A percentile compares a stretch with the other conserved stretches of the same genome.
Evolutionary conservation across 2,329 filamentous ascomycete species (phyloP).

Genomic region (Parastagonospora nodorum): DNA sequence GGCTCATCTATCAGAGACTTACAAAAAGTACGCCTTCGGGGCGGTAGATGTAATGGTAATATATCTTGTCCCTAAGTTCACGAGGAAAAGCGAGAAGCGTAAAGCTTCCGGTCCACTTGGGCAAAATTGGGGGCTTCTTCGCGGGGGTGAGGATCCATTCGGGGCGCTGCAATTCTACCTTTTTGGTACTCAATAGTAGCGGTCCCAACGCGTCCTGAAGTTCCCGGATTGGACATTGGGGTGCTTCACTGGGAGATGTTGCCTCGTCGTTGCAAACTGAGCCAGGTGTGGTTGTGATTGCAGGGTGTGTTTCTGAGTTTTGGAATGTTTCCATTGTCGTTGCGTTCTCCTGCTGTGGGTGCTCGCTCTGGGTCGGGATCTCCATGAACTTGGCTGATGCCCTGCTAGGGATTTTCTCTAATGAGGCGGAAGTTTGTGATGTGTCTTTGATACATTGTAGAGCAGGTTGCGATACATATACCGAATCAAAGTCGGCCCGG

Average conservation of each 20-base stretch:
- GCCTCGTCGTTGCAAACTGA: background rate
- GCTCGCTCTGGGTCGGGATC: no score
- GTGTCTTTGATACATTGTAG: no score
- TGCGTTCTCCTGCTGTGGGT: no score
- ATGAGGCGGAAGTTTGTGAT: no score
- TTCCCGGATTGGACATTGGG: constrained; percentile 7
- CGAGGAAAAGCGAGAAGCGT: constrained; percentile 21
- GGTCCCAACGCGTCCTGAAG: constrained; percentile 18
- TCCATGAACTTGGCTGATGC: no score
- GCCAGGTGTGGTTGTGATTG: no score
- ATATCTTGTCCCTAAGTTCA: constrained; percentile 29
- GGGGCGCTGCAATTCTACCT: background rate
- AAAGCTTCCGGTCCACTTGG: constrained; percentile 19
- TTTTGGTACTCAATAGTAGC: constrained; percentile 11
- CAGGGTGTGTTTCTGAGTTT: no score
- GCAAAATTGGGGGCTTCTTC: background rate
- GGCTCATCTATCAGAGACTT: no score
- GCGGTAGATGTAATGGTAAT: constrained; percentile 17
- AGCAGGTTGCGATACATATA: no score
- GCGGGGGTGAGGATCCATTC: background rate
- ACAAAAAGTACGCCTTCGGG: constrained; percentile 6
- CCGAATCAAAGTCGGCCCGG: no score
- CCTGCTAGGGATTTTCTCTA: no score
- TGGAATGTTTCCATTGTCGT: no score
- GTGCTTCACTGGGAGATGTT: background rate